Evolutionary conservation across 441 rosid genomes (phyloP).

Genomic region (Pelargonium exstipulatum): DNA sequence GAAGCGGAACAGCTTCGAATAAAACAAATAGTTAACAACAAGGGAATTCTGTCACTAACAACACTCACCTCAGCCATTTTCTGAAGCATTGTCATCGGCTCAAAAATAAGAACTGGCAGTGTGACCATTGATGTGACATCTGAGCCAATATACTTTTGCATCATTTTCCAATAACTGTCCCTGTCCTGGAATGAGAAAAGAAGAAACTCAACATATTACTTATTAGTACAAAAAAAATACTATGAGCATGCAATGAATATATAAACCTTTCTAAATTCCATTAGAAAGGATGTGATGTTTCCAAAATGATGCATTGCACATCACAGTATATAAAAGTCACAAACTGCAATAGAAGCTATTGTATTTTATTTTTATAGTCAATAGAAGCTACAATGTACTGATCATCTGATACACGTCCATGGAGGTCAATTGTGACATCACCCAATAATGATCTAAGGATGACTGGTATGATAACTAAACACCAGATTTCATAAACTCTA

Average conservation of each 20-base stretch:
- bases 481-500: not conserved
- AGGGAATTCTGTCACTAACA: conserved; percentile 2
- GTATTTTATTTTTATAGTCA: too few species aligned
- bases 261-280: too few species aligned
- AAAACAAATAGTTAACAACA: not conserved
- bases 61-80: conserved; percentile 91
- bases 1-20: conserved; percentile 15
- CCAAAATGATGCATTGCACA: not conserved
- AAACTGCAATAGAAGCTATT: not conserved
- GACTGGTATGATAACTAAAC: not conserved
- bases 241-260: not conserved
- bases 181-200: conserved; percentile 51
- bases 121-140: conserved; percentile 98
- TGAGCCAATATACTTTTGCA: conserved; percentile 90
- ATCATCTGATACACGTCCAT: not conserved
- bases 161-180: conserved; percentile 93
- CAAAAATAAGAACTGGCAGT: conserved; percentile 93
- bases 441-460: not conserved
- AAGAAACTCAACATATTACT: not conserved
- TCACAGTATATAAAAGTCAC: not conserved
- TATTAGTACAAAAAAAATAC: not conserved
- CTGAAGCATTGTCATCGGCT: conserved; percentile 92
- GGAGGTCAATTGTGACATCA: not conserved
- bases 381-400: not conserved
- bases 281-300: not conserved